Evolutionary conservation across 192 early-diverging fungal species (phyloP).

Genomic region (Gryganskiella cystojenkinii): DNA sequence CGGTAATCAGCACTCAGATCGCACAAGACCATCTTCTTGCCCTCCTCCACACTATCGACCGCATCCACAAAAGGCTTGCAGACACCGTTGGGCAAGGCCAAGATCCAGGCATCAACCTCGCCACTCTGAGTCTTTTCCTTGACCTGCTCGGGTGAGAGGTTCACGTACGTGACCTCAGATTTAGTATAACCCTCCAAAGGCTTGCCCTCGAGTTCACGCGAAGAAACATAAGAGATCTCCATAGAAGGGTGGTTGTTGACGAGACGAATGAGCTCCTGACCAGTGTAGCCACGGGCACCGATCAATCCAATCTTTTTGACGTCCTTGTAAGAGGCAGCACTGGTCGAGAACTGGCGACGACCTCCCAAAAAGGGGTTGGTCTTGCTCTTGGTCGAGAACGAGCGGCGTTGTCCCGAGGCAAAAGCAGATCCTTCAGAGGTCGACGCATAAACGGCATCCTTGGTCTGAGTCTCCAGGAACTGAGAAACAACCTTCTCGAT

Average conservation of each 20-base stretch:
- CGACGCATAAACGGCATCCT: constrained; percentile 23
- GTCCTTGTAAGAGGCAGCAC: constrained; percentile 33
- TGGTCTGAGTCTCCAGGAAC: constrained; percentile 55
- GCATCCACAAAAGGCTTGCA: constrained; percentile 93
- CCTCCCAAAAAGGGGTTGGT: constrained; percentile 30
- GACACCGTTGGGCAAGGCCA: constrained; percentile 96
- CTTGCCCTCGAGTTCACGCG: constrained; percentile 94
- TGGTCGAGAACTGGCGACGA: constrained; percentile 73
- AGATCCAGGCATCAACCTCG: constrained; percentile 94
- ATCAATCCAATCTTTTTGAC: constrained; percentile 85
- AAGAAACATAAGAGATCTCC: constrained; percentile 90
- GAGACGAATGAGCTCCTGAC: constrained; percentile 92
- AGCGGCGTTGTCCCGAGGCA: constrained; percentile 57
- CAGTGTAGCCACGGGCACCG: constrained; percentile 98
- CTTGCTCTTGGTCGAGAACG: constrained; percentile 66
- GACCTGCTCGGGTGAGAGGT: constrained; percentile 80
- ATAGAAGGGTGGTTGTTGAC: constrained; percentile 88
- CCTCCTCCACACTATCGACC: constrained; percentile 66
- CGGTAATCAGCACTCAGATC: constrained; percentile 96
- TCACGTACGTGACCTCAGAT: constrained; percentile 77
- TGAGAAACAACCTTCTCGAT: constrained; percentile 76
- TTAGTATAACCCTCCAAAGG: constrained; percentile 83
- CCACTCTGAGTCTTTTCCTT: constrained; percentile 62
- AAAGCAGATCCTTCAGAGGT: constrained; percentile 25
- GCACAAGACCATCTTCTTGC: constrained; percentile 74